phyloP scores from a whole-genome alignment of 2,329 filamentous ascomycete species.

The Knufia petricola region DNA sequence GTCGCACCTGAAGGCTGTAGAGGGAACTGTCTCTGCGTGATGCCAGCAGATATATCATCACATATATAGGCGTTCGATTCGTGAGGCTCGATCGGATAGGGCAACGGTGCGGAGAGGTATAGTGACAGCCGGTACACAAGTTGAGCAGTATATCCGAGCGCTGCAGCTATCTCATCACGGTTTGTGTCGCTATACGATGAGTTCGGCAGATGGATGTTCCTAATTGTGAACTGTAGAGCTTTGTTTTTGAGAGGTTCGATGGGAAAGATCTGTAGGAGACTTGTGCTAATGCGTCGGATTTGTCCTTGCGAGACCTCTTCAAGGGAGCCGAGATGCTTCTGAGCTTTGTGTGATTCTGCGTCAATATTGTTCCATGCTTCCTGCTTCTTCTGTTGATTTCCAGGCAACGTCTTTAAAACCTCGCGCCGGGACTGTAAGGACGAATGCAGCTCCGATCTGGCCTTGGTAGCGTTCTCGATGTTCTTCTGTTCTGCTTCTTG shows the following conservation, averaged over 20 bases:
- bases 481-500: constrained; percentile 19
- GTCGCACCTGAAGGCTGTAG: constrained; percentile 66
- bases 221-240: constrained; percentile 74
- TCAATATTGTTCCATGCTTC: neutral
- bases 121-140: constrained; percentile 67
- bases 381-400: constrained; percentile 7
- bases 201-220: constrained; percentile 68
- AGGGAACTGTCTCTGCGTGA: constrained; percentile 62
- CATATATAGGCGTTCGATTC: constrained; percentile 67
- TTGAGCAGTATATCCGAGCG: constrained; percentile 69
- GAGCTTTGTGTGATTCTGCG: neutral
- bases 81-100: constrained; percentile 65
- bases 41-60: constrained; percentile 55
- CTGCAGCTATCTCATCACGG: constrained; percentile 68
- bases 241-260: constrained; percentile 59
- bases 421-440: constrained; percentile 26
- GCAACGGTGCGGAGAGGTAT: constrained; percentile 68
- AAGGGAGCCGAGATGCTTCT: constrained; percentile 24
- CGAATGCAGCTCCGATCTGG: constrained; percentile 35
- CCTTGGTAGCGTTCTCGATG: constrained; percentile 24
- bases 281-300: constrained; percentile 75
- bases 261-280: constrained; percentile 67
- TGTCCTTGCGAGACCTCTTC: constrained; percentile 67
- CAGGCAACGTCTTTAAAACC: constrained; percentile 12
- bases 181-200: constrained; percentile 60